Evolutionary conservation across 371 early-diverging fungal genomes (phyloP), one percentile per base, ranked within the genome.

Genomic region (Chytridium lagenaria): DNA sequence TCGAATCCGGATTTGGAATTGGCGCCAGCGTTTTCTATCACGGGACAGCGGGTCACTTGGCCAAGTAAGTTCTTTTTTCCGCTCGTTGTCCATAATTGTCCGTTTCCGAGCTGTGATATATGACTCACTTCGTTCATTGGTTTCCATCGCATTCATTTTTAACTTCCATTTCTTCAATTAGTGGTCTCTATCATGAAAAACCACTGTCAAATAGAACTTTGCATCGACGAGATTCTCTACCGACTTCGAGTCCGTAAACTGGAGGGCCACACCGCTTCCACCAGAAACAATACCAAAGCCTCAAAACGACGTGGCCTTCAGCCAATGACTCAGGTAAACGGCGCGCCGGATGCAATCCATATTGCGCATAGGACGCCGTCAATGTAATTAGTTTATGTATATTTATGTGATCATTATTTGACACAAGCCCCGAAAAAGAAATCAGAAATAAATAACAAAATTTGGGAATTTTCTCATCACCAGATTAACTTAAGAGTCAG

Each of bases 1-100:
- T 50, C 67, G 52, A 79, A 81, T 50, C 83, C 83, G 39, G 36
- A 67, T 19, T 26, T 23, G 50, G 72, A 67, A 31, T 40, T 73
- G 68, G 68, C 64, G 59, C 49, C 64, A 19, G 23, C 22, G 1
- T 73, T 52, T 51, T 67, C 65, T 40, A 69, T 59, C 3, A 87
- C 85, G 23, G 93, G 94, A 30, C 92, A 93, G 80, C 80, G 86
- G 37, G 93, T 93, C 0, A 92, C 93, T 0, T 93, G 93, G 93
- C 89, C 92, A 33, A 89, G 92, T 92, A 88, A 81, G 85, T 34
- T 19, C 2, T 31, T 70, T 39, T 10, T 57, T 33, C 50, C 28
- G 10, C 30, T 16, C 1, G 2, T 0, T 22, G 36, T 59, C n/a
- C n/a, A n/a, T n/a, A n/a, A n/a, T n/a, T n/a, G n/a, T n/a, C n/a